Evolutionary conservation across 1,139 yeast genomes (phyloP).

Genomic region (Candida mesenterica): DNA sequence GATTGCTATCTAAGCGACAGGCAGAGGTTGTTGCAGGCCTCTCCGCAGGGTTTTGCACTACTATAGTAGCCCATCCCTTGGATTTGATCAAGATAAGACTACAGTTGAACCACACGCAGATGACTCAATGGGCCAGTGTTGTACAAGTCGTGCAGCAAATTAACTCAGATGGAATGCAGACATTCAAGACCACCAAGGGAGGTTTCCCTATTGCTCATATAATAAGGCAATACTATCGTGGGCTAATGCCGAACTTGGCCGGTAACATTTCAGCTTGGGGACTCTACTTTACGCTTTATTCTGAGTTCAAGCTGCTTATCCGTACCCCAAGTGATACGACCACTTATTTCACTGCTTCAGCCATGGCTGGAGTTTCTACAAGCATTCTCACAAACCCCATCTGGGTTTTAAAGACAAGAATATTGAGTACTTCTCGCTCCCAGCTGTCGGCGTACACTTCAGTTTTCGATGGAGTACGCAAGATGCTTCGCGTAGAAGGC

Average conservation of each 20-base stretch:
- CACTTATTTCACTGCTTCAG: conserved; percentile 36
- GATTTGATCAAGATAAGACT: conserved; percentile 81
- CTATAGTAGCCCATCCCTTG: conserved; percentile 81
- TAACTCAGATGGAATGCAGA: conserved; percentile 12
- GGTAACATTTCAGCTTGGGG: conserved; percentile 94
- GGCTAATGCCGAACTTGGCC: conserved; percentile 72
- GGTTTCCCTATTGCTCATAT: background rate
- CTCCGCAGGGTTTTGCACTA: conserved; percentile 78
- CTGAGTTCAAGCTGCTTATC: conserved; percentile 46
- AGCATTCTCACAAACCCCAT: conserved; percentile 83
- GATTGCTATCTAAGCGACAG: conserved; percentile 19
- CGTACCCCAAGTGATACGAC: conserved; percentile 21
- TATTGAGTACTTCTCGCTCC: conserved; percentile 57
- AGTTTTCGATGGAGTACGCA: conserved; percentile 50
- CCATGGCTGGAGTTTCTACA: conserved; percentile 70
- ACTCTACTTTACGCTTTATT: conserved; percentile 73
- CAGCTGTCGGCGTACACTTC: conserved; percentile 56
- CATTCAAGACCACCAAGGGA: background rate
- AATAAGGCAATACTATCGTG: conserved; percentile 57
- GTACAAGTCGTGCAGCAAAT: conserved; percentile 16
- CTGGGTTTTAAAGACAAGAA: conserved; percentile 89
- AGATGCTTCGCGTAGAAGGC: conserved; percentile 63
- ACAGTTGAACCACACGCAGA: conserved; percentile 41
- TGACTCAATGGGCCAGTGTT: conserved; percentile 9
- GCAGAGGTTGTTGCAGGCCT: conserved; percentile 73